phyloP scores from a whole-genome alignment of 495 filamentous ascomycete species.

The Oidiodendron maius region DNA sequence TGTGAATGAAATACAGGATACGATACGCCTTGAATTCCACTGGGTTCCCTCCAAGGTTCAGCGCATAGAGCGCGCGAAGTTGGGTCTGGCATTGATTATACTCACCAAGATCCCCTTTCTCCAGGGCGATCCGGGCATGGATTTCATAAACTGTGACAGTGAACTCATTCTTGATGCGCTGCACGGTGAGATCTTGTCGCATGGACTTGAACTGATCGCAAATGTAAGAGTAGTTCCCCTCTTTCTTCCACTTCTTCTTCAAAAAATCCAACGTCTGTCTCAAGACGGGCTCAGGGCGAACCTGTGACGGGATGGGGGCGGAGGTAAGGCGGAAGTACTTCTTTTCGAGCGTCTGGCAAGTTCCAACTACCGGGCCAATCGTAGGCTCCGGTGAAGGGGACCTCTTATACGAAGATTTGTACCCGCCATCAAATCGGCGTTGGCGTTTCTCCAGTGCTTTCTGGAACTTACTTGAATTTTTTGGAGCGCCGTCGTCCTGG shows the following conservation, averaged over 20 bases:
- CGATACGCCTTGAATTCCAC: conserved; percentile 99
- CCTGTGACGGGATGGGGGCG: conserved; percentile 75
- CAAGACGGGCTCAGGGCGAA: conserved; percentile 79
- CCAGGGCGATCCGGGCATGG: conserved; percentile 93
- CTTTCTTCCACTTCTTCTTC: conserved; percentile 89
- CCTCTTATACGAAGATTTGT: conserved; percentile 51
- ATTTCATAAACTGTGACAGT: conserved; percentile 95
- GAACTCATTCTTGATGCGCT: conserved; percentile 93
- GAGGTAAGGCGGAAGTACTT: conserved; percentile 89
- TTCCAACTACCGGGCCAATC: conserved; percentile 79
- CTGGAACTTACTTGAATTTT: conserved; percentile 78
- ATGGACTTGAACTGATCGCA: conserved; percentile 99
- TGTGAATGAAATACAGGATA: conserved; percentile 99
- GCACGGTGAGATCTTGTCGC: conserved; percentile 95
- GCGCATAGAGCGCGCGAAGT: conserved; percentile 80
- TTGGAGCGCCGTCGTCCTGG: conserved; percentile 32
- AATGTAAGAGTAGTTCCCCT: conserved; percentile 93
- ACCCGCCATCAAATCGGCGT: conserved; percentile 73
- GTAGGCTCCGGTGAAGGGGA: conserved; percentile 54
- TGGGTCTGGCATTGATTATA: conserved; percentile 99
- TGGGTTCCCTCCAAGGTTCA: conserved; percentile 81
- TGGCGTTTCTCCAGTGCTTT: conserved; percentile 82
- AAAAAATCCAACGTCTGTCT: conserved; percentile 79
- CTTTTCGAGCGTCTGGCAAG: conserved; percentile 83
- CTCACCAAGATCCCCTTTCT: conserved; percentile 99